Conservation (phyloP, 345 rosid genomes). For the Durio zibethinus region DNA sequence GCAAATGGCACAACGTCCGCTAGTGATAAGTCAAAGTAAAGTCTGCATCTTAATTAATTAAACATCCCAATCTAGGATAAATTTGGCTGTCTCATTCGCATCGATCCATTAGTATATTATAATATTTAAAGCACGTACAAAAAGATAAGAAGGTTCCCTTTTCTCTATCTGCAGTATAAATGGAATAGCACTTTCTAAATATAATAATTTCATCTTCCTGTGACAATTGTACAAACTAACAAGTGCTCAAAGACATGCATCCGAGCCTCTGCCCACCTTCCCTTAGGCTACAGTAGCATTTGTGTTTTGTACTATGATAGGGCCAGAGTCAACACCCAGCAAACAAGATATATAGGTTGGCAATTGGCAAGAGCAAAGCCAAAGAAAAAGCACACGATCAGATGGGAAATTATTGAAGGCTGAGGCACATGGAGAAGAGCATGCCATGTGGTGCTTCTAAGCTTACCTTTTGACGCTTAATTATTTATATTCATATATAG, state of each 20-base stretch:
- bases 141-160: not conserved
- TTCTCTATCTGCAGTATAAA: not conserved
- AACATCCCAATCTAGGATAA: not conserved
- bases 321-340: not conserved
- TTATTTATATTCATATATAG: not conserved
- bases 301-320: not conserved
- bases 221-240: not conserved
- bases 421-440: not conserved
- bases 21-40: too few species aligned
- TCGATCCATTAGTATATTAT: not conserved
- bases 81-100: not conserved
- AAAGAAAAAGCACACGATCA: not conserved
- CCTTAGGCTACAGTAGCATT: not conserved
- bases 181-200: not conserved
- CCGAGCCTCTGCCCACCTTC: too few species aligned
- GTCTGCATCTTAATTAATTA: not conserved
- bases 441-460: not conserved
- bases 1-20: too few species aligned
- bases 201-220: not conserved
- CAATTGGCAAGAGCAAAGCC: not conserved
- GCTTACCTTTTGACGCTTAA: not conserved
- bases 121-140: not conserved
- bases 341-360: not conserved
- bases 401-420: not conserved
- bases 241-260: not conserved